Evolutionary conservation across 2,329 filamentous ascomycete genomes (phyloP).

Genomic region (Mariannaea sp.): DNA sequence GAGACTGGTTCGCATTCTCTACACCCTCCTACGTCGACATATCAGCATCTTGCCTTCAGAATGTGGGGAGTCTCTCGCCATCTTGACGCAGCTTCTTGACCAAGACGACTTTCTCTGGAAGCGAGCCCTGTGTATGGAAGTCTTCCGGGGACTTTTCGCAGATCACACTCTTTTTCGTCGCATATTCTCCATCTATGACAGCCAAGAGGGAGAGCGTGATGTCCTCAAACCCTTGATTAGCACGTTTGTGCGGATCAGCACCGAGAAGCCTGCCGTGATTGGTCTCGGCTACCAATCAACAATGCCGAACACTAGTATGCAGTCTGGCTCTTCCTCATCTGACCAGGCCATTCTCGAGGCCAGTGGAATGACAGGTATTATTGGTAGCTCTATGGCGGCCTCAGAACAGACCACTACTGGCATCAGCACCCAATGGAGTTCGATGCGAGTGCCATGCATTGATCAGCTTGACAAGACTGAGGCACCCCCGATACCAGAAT

Average conservation of each 20-base stretch:
- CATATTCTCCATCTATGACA: slow-evolving; percentile 82
- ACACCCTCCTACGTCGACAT: slow-evolving; percentile 79
- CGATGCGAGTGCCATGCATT: slow-evolving; percentile 83
- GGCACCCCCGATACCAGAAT: slow-evolving; percentile 81
- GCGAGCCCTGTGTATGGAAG: slow-evolving; percentile 85
- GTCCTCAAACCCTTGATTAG: slow-evolving; percentile 83
- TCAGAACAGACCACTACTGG: slow-evolving; percentile 71
- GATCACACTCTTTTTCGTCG: slow-evolving; percentile 78
- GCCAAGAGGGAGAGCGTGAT: slow-evolving; percentile 70
- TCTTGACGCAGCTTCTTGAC: slow-evolving; percentile 85
- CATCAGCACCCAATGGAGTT: slow-evolving; percentile 91
- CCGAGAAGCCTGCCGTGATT: slow-evolving; percentile 87
- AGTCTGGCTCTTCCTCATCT: slow-evolving; percentile 62
- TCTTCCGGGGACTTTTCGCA: slow-evolving; percentile 83
- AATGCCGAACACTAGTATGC: slow-evolving; percentile 66
- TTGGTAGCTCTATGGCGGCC: slow-evolving; percentile 72
- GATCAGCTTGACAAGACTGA: slow-evolving; percentile 94
- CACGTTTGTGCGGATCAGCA: slow-evolving; percentile 88
- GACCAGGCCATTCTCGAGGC: slow-evolving; percentile 91
- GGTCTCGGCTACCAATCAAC: slow-evolving; percentile 89
- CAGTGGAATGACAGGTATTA: slow-evolving; percentile 84
- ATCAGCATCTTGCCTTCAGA: slow-evolving; percentile 75
- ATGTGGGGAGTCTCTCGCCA: slow-evolving; percentile 79
- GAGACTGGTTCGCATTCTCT: slow-evolving; percentile 79
- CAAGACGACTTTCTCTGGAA: slow-evolving; percentile 87